These are phyloP conservation scores for Termitomyces sp. DNA, from an alignment of 768 basidiomycete genomes.

Conservation along the genomic window DNA sequence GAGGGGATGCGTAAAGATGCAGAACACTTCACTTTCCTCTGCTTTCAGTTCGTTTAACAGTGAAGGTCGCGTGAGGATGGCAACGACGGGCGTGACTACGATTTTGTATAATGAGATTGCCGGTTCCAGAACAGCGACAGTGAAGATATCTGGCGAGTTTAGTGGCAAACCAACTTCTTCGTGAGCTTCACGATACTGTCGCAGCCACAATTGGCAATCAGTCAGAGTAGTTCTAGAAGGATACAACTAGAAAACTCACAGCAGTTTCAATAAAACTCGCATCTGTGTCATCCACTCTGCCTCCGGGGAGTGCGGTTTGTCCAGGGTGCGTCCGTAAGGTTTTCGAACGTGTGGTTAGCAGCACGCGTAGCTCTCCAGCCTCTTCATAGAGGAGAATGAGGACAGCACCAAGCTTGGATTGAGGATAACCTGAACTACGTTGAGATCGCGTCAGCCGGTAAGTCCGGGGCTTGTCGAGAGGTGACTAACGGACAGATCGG, in stretches of 20 bases:
- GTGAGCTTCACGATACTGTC: conserved; percentile 73
- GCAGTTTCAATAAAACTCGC: conserved; percentile 61
- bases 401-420: conserved; percentile 62
- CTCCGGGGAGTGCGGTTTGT: conserved; percentile 81
- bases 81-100: conserved; percentile 76
- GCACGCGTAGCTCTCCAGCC: conserved; percentile 60
- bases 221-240: background rate
- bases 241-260: conserved; percentile 30
- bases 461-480: conserved; percentile 4
- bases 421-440: conserved; percentile 25
- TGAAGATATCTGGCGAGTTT: conserved; percentile 48
- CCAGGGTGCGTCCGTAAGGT: conserved; percentile 68
- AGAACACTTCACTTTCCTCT: conserved; percentile 63
- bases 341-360: conserved; percentile 85
- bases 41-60: conserved; percentile 50
- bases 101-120: conserved; percentile 63
- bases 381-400: conserved; percentile 75
- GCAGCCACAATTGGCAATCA: background rate
- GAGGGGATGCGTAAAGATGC: conserved; percentile 77
- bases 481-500: conserved; percentile 49
- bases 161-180: conserved; percentile 79
- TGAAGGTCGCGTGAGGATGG: conserved; percentile 50
- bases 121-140: conserved; percentile 57
- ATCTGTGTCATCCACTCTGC: conserved; percentile 69
- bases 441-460: conserved; percentile 11